Conservation (phyloP, 176 grass and related monocot species). For the Aegilops speltoides region DNA sequence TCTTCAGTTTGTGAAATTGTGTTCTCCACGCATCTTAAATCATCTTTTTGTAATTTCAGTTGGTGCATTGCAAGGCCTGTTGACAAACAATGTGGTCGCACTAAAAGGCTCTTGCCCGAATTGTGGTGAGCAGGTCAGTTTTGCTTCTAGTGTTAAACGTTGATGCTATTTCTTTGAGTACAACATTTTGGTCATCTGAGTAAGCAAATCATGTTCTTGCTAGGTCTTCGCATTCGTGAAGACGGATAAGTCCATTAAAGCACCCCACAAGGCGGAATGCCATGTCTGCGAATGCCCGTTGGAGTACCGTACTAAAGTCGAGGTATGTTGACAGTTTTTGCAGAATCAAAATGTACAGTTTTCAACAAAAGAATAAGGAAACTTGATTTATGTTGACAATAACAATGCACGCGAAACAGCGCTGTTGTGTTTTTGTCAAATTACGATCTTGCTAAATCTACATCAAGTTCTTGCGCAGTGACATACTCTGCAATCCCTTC, state of each 20-base stretch:
- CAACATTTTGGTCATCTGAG: background rate
- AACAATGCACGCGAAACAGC: background rate
- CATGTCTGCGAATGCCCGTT: conserved; percentile 86
- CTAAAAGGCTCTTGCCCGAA: conserved; percentile 91
- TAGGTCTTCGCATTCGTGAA: conserved; percentile 97
- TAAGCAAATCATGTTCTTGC: conserved; percentile 17
- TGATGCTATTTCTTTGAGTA: background rate
- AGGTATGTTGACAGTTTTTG: conserved; percentile 49
- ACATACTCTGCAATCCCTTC: background rate
- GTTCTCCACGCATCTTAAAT: background rate
- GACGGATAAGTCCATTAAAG: conserved; percentile 54
- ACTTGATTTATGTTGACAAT: background rate
- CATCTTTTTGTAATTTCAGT: conserved; percentile 32
- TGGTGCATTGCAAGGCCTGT: conserved; percentile 65
- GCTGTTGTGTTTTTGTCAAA: background rate
- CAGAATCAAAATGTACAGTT: background rate
- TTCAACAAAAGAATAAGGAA: background rate
- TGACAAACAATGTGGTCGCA: conserved; percentile 83
- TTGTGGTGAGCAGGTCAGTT: conserved; percentile 86
- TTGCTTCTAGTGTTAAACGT: conserved; percentile 10
- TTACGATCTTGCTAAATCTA: background rate
- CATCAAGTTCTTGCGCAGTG: background rate
- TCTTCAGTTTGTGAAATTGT: background rate
- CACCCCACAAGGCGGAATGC: conserved; percentile 75
- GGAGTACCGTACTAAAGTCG: conserved; percentile 88